A percentile compares a stretch with the other conserved stretches of the same genome.
Conservation (phyloP, 1,139 yeast species). For the Magnusiomyces suaveolens region DNA sequence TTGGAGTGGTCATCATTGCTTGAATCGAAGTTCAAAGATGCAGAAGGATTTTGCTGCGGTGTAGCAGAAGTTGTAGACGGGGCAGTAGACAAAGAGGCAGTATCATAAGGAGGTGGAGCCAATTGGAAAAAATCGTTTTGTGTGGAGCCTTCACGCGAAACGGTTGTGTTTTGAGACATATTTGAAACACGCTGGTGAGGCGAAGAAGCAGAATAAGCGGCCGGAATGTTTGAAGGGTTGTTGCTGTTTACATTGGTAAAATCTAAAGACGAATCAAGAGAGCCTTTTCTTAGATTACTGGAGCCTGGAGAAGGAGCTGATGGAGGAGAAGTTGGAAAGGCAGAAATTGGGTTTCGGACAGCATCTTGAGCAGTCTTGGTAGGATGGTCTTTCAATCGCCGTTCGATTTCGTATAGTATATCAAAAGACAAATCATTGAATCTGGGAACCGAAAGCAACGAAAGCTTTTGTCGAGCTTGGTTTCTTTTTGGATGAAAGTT, state of each 20-base stretch:
- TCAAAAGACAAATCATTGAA: conserved; percentile 89
- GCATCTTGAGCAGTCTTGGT: neutral
- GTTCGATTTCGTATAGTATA: conserved; percentile 74
- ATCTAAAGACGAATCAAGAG: neutral
- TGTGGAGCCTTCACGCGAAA: neutral
- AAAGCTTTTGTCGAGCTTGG: conserved; percentile 87
- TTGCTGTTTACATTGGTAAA: neutral
- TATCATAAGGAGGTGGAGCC: conserved; percentile 1
- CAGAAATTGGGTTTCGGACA: neutral
- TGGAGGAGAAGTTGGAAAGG: neutral
- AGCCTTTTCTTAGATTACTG: too few relatives aligned
- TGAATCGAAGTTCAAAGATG: neutral
- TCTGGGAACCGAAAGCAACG: conserved; percentile 70
- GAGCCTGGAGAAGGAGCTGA: neutral
- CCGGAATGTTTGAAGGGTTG: neutral
- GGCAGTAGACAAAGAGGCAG: neutral
- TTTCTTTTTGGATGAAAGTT: conserved; percentile 84
- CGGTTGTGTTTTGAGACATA: neutral
- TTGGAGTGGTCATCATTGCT: too few relatives aligned
- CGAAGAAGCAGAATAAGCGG: neutral
- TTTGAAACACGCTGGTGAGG: neutral
- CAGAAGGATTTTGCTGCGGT: neutral
- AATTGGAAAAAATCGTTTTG: neutral
- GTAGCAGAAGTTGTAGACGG: too few relatives aligned
- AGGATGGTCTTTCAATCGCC: conserved; percentile 42